A percentile compares a stretch with the other conserved stretches of the same genome.
These are phyloP conservation scores for Schizophyllum commune DNA, from an alignment of 1,284 basidiomycete genomes.

Conservation along the genomic window DNA sequence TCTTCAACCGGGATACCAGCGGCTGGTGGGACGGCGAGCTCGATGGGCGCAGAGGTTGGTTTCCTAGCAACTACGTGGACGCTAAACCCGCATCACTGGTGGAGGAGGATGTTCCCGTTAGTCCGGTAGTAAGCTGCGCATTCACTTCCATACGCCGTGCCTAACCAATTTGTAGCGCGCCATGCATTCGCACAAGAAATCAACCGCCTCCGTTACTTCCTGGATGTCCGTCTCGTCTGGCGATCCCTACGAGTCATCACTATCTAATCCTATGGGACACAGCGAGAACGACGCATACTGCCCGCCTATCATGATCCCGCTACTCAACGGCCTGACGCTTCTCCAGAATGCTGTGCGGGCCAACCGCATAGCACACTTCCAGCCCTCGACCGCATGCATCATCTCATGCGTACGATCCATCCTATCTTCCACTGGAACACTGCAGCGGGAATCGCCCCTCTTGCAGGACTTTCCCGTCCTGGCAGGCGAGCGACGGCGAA, in stretches of 20 bases:
- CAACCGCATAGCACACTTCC: constrained; percentile 74
- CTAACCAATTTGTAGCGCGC: neutral
- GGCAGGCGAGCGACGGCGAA: constrained; percentile 72
- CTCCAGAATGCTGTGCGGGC: constrained; percentile 79
- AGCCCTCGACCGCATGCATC: constrained; percentile 80
- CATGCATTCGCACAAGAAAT: constrained; percentile 39
- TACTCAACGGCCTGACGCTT: constrained; percentile 79
- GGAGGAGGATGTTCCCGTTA: constrained; percentile 44
- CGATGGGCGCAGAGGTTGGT: constrained; percentile 82
- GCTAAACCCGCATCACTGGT: constrained; percentile 39
- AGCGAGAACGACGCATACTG: constrained; percentile 34
- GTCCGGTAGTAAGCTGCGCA: constrained; percentile 27
- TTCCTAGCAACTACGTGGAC: constrained; percentile 89
- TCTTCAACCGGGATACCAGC: constrained; percentile 78
- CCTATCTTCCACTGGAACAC: constrained; percentile 78
- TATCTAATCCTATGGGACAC: neutral
- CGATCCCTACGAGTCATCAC: neutral
- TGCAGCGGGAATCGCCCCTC: constrained; percentile 74
- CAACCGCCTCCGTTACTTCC: constrained; percentile 43
- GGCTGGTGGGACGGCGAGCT: constrained; percentile 99
- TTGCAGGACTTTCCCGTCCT: constrained; percentile 64
- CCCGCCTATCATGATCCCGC: constrained; percentile 66
- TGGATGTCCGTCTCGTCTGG: constrained; percentile 22
- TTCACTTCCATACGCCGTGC: neutral
- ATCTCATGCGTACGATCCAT: constrained; percentile 93